phyloP scores from a whole-genome alignment of 257 asterid genomes.

The Cynanchum wilfordii region DNA sequence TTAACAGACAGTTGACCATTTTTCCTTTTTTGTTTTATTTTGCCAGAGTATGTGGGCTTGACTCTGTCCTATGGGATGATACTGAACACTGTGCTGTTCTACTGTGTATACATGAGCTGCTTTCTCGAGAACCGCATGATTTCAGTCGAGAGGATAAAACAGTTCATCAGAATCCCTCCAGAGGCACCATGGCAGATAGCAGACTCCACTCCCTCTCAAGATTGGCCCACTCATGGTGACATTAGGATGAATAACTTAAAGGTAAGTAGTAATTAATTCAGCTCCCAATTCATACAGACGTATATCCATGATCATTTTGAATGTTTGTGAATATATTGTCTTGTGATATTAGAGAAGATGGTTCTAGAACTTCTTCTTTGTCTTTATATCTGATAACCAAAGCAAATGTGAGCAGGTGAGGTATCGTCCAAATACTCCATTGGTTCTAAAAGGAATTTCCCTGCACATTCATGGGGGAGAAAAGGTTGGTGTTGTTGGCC shows the following conservation, averaged over 20 bases:
- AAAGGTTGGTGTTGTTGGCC: conserved; percentile 69
- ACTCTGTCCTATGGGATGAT: conserved; percentile 66
- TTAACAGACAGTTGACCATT: background rate
- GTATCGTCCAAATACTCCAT: conserved; percentile 57
- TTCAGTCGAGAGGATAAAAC: conserved; percentile 75
- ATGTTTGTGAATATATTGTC: background rate
- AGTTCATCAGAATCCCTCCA: conserved; percentile 51
- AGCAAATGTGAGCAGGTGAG: conserved; percentile 46
- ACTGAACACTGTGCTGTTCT: conserved; percentile 42
- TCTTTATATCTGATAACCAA: background rate
- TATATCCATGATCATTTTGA: background rate
- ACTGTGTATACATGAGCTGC: conserved; percentile 37
- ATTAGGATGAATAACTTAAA: conserved; percentile 49
- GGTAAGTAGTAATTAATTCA: conserved; percentile 30
- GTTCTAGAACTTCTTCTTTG: background rate
- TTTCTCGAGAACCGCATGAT: conserved; percentile 63
- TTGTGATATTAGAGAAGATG: background rate
- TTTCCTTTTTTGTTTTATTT: background rate
- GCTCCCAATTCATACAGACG: background rate
- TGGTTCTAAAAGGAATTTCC: conserved; percentile 60
- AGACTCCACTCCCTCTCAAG: conserved; percentile 32
- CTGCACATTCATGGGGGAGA: conserved; percentile 56
- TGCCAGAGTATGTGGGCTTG: conserved; percentile 51
- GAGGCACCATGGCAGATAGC: conserved; percentile 57
- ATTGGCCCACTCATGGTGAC: conserved; percentile 63